Evolutionary conservation across 371 early-diverging fungal genomes (phyloP).

Genomic region (Smittium mucronatum): DNA sequence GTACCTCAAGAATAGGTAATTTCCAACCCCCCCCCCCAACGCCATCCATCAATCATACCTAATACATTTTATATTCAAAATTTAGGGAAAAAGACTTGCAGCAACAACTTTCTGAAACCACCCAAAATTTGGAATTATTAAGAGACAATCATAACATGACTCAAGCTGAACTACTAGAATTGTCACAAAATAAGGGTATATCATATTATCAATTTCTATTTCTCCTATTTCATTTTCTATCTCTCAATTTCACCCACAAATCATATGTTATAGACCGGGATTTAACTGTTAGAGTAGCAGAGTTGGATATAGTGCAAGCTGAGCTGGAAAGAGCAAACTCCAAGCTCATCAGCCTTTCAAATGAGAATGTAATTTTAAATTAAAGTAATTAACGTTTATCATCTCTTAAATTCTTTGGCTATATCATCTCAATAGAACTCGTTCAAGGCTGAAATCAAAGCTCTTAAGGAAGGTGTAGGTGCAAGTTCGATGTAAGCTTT

Average conservation of each 20-base stretch:
- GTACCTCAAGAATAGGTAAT: conserved; percentile 64
- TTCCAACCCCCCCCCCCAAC: not conserved
- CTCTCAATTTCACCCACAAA: not conserved
- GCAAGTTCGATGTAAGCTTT: conserved; percentile 15
- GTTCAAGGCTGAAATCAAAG: conserved; percentile 36
- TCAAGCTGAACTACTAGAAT: conserved; percentile 58
- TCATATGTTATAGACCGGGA: conserved; percentile 47
- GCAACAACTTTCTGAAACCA: conserved; percentile 63
- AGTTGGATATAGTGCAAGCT: conserved; percentile 68
- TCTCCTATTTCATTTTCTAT: conserved; percentile 3
- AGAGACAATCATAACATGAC: conserved; percentile 59
- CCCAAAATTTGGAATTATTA: conserved; percentile 54
- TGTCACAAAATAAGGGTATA: conserved; percentile 53
- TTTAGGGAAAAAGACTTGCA: conserved; percentile 68
- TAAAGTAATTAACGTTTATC: no score
- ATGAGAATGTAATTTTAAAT: conserved; percentile 3
- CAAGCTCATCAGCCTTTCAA: conserved; percentile 15
- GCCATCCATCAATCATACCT: not conserved
- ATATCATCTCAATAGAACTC: conserved; percentile 51
- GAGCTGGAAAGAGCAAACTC: conserved; percentile 72
- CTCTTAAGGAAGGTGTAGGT: conserved; percentile 22
- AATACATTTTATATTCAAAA: no score
- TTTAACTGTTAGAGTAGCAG: conserved; percentile 68
- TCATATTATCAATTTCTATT: not conserved
- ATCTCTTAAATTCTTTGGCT: no score